Evolutionary conservation across 164 flowering plant genomes (phyloP), one percentile per base, ranked within the genome.

Genomic region (Liquidambar formosana): DNA sequence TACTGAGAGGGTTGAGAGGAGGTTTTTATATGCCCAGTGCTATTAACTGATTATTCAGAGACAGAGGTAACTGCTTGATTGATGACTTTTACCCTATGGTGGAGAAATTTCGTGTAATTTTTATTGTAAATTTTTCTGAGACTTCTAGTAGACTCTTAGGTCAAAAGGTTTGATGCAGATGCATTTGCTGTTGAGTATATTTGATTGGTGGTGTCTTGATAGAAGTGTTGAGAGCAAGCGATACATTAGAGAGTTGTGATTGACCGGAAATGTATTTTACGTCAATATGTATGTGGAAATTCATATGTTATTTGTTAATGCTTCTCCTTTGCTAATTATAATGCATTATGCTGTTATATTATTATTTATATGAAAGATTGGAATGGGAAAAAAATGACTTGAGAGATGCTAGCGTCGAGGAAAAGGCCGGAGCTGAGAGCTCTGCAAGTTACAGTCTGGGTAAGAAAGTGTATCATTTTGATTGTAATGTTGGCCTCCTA

Each of bases 111-210:
- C 63, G 8, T 52, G n/a, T 57, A 22, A 8, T 25, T 26, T 68
- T 26, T 68, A 27, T 54, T 54, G 57, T 54, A 54, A 54, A 54
- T 54, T 54, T n/a, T 22, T n/a, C n/a, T 19, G 23, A n/a, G n/a
- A 54, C 23, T 54, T 19, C n/a, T 51, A 33, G 18, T 33, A 51
- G 72, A 6, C 41, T 33, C 41, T 33, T 69, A 4, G 14, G 21
- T 6, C n/a, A 28, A 18, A 25, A 19, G n/a, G 11, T 8, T 54
- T 5, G 26, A 54, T 49, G 53, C 53, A 49, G 18, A 49, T 15
- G 4, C 11, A 16, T 47, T 47, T 13, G 18, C 18, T 13, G 18
- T 12, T 16, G 53, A n/a, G n/a, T n/a, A n/a, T n/a, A n/a, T n/a
- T n/a, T n/a, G n/a, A n/a, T n/a, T n/a, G n/a, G n/a, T n/a, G n/a